Evolutionary conservation across 345 rosid species (phyloP).

Genomic region (Pugionium cornutum): DNA sequence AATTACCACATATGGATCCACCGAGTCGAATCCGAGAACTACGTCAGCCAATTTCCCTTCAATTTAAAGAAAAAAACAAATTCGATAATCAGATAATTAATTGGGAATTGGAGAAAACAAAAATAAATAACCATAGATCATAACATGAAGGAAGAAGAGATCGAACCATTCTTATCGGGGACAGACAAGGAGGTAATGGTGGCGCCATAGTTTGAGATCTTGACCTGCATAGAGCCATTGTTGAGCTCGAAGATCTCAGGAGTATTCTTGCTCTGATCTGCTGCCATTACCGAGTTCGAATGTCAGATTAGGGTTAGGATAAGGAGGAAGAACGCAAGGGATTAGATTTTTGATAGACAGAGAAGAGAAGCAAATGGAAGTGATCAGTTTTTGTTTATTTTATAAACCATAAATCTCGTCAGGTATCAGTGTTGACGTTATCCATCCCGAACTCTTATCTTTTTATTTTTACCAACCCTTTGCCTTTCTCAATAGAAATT

Average conservation of each 20-base stretch:
- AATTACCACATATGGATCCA: constrained; percentile 82
- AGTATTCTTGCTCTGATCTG: constrained; percentile 47
- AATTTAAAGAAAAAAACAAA: not conserved
- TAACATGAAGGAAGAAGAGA: not conserved
- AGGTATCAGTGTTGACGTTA: constrained; percentile 35
- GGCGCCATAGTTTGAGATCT: constrained; percentile 77
- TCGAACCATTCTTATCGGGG: constrained; percentile 76
- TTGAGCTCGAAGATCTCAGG: constrained; percentile 76
- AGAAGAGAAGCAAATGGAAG: constrained; percentile 23
- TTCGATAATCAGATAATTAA: constrained; percentile 18
- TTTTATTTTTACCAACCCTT: not conserved
- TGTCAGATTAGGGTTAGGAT: constrained; percentile 19
- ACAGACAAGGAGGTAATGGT: constrained; percentile 73
- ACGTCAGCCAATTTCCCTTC: constrained; percentile 82
- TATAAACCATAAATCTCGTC: constrained; percentile 13
- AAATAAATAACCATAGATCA: not conserved
- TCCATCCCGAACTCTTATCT: constrained; percentile 9
- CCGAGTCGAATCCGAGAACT: constrained; percentile 84
- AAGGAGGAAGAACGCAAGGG: not conserved
- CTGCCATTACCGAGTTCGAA: constrained; percentile 48
- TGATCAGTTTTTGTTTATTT: constrained; percentile 23
- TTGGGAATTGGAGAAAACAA: not conserved
- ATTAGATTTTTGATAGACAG: not conserved
- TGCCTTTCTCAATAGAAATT: not conserved
- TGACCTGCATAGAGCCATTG: constrained; percentile 77